Evolutionary conservation across 495 filamentous ascomycete genomes (phyloP).

Genomic region (Chlorociboria aeruginascens): DNA sequence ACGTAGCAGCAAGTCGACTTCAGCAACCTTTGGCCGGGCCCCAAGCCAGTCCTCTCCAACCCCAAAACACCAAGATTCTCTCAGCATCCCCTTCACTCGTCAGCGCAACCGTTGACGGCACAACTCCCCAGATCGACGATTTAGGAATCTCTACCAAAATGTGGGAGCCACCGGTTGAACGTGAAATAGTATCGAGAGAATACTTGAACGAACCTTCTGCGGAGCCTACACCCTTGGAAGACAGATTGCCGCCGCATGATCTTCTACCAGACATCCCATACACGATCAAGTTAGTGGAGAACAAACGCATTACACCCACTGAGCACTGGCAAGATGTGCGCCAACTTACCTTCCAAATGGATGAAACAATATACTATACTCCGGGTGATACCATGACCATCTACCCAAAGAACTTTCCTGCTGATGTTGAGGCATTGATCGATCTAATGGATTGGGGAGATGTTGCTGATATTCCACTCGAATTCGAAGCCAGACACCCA

Average conservation of each 20-base stretch:
- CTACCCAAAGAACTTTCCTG: constrained; percentile 73
- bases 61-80: not conserved
- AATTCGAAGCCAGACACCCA: constrained; percentile 23
- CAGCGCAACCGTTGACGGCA: too few relatives aligned
- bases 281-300: constrained; percentile 33
- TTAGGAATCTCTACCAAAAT: too few relatives aligned
- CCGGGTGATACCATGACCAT: constrained; percentile 73
- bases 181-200: not conserved
- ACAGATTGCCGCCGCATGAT: constrained; percentile 19
- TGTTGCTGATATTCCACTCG: constrained; percentile 54
- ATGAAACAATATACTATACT: constrained; percentile 30
- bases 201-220: constrained; percentile 8
- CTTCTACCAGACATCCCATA: constrained; percentile 43
- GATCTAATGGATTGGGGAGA: constrained; percentile 61
- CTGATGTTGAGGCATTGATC: constrained; percentile 66
- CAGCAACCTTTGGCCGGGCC: not conserved
- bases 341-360: constrained; percentile 46
- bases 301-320: constrained; percentile 60
- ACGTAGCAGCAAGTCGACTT: not conserved
- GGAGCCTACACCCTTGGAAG: not conserved
- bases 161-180: not conserved
- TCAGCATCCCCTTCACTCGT: too few relatives aligned
- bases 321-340: constrained; percentile 94
- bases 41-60: not conserved
- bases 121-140: too few relatives aligned